A percentile compares a stretch with the other conserved stretches of the same genome.
phyloP scores from a whole-genome alignment of 2,329 filamentous ascomycete genomes.

The Pseudopyricularia cyperi region DNA sequence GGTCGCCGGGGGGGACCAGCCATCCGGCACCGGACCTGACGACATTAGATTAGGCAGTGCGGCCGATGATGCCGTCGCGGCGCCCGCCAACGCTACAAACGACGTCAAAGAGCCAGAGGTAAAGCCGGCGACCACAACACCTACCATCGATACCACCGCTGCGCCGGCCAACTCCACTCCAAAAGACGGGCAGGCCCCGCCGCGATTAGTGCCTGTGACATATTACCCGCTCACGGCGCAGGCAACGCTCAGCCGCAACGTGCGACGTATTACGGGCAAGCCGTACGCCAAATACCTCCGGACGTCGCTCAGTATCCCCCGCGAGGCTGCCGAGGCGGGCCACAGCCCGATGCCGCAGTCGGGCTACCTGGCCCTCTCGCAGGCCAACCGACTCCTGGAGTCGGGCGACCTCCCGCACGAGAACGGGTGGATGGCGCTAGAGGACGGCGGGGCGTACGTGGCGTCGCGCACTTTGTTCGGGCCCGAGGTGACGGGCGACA shows the following conservation, averaged over 20 bases:
- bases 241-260: constrained; percentile 2
- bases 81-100: not conserved
- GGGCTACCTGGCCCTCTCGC: constrained; percentile 3
- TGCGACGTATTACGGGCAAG: constrained; percentile 3
- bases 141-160: not conserved
- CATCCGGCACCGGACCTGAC: not conserved
- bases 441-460: constrained; percentile 7
- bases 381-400: constrained; percentile 5
- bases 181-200: not conserved
- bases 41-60: not conserved
- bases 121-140: not conserved
- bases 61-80: not conserved
- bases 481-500: constrained; percentile 3
- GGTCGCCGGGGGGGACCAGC: not conserved
- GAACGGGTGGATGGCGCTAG: constrained; percentile 7
- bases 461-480: constrained; percentile 8
- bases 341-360: constrained; percentile 3
- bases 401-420: constrained; percentile 5
- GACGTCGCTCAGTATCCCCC: constrained; percentile 4
- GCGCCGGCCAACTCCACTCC: not conserved
- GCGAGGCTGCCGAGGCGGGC: constrained; percentile 5
- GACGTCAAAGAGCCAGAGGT: not conserved
- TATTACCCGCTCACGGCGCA: constrained; percentile 6
- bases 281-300: constrained; percentile 7
- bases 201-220: constrained; percentile 4